These are phyloP conservation scores for Botryotinia narcissicola DNA, from an alignment of 2,329 filamentous ascomycete genomes.

Conservation along the genomic window DNA sequence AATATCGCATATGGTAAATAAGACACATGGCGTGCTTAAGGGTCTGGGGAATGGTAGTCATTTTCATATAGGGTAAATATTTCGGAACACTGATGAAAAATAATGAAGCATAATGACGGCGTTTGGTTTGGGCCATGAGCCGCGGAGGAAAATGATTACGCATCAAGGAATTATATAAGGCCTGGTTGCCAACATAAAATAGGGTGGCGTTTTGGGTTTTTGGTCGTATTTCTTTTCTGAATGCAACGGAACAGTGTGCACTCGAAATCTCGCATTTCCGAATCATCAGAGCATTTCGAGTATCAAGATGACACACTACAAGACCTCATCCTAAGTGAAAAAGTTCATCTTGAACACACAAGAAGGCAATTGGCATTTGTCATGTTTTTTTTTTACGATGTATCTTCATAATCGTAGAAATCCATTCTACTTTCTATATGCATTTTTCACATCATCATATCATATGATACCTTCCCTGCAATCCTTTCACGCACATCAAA, in stretches of 20 bases:
- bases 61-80: not conserved
- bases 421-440: not conserved
- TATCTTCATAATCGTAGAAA: not conserved
- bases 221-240: not conserved
- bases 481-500: not conserved
- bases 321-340: not conserved
- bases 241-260: not conserved
- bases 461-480: not conserved
- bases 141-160: not conserved
- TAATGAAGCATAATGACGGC: not conserved
- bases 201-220: not conserved
- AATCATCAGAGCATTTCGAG: not conserved
- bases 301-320: too few species aligned
- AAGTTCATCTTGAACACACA: not conserved
- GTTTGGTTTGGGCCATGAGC: not conserved
- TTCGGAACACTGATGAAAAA: not conserved
- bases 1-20: not conserved
- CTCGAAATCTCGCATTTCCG: not conserved
- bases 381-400: not conserved
- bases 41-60: not conserved
- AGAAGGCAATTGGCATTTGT: not conserved
- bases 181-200: conserved; percentile 1
- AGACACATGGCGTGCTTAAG: not conserved
- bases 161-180: not conserved
- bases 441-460: not conserved